These are phyloP conservation scores for Lentinula sp. DNA, from an alignment of 768 basidiomycete species.

Conservation along the genomic window DNA sequence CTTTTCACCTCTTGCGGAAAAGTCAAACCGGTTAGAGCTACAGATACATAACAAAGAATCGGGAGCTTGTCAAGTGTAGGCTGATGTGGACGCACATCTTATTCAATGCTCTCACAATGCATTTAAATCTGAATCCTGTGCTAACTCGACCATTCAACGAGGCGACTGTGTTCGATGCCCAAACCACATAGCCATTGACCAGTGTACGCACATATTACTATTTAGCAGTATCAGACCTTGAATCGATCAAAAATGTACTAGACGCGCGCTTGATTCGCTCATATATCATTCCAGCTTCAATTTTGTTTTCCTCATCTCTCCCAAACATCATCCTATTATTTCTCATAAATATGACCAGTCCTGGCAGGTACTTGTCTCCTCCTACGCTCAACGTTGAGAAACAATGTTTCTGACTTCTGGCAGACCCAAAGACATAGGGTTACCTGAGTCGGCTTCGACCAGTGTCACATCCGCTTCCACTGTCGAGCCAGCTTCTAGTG, in stretches of 20 bases:
- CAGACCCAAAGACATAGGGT: constrained; percentile 1
- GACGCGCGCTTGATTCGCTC: not conserved
- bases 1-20: too few species aligned
- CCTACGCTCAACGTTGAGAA: not conserved
- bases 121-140: too few species aligned
- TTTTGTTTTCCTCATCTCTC: not conserved
- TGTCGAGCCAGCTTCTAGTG: not conserved
- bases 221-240: too few species aligned
- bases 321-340: not conserved
- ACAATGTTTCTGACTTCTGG: not conserved
- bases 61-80: too few species aligned
- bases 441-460: not conserved
- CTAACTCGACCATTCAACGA: too few species aligned
- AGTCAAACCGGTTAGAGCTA: too few species aligned
- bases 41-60: too few species aligned
- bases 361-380: not conserved
- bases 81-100: too few species aligned
- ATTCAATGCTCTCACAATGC: too few species aligned
- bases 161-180: too few species aligned
- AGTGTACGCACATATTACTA: too few species aligned
- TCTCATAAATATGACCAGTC: not conserved
- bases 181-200: too few species aligned
- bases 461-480: not conserved
- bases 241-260: not conserved
- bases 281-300: not conserved